These are phyloP conservation scores for Euphrasia confusa DNA, from an alignment of 257 asterid genomes.

Conservation along the genomic window DNA sequence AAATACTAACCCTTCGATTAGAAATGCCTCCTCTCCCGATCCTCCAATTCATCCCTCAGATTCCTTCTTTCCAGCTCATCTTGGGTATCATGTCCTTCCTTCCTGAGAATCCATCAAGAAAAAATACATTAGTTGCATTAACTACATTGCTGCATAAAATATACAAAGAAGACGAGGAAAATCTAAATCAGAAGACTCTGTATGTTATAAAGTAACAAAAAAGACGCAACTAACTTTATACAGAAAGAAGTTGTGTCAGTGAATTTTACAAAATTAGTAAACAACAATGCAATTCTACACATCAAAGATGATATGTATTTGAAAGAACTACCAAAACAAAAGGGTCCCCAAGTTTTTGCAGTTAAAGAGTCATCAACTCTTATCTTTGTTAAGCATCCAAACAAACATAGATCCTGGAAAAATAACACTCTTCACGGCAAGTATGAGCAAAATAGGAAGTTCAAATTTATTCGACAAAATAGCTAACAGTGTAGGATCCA, in stretches of 20 bases:
- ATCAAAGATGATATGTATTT: background rate
- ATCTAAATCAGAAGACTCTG: background rate
- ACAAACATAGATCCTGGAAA: background rate
- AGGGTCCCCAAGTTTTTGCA: background rate
- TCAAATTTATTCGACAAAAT: no score
- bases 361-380: background rate
- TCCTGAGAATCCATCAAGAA: no score
- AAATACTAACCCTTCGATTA: conserved; percentile 51
- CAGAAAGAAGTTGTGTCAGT: background rate
- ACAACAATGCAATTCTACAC: background rate
- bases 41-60: no score
- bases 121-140: no score
- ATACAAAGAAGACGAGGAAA: background rate
- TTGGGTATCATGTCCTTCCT: no score
- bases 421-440: no score
- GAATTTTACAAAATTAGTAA: background rate
- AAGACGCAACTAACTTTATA: background rate
- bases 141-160: no score
- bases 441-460: no score
- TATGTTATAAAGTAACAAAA: background rate
- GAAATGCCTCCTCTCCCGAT: conserved; percentile 56
- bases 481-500: no score
- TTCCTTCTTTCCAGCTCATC: no score
- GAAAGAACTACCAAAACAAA: background rate
- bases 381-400: conserved; percentile 1